Evolutionary conservation across 441 rosid genomes (phyloP), one percentile per base, ranked within the genome.

Genomic region (Eruca vesicaria): DNA sequence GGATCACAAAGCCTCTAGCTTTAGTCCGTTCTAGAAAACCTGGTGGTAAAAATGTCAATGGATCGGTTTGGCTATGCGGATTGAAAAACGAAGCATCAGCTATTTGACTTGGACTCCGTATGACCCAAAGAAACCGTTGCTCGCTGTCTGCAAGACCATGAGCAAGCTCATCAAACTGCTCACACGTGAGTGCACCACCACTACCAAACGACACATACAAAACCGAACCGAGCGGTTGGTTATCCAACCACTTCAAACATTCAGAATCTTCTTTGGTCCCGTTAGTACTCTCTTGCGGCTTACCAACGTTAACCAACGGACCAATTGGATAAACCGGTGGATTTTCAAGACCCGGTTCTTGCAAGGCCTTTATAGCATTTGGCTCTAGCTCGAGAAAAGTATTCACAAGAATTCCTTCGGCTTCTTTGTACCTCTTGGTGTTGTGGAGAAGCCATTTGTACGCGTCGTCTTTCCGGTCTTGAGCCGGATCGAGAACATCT

Each of bases 271-370:
- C 77, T 3, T 78, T 82, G 0, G 14, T 18, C 3, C 23, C 36
- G 35, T 69, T 35, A 2, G 41, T 21, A 2, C 50, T 21, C 4
- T 38, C 9, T 12, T 45, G 41, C n/a, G n/a, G n/a, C 15, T 82
- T 35, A 21, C 53, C 81, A n/a, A 33, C 62, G 41, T 68, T 75
- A 8, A 58, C 71, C 32, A 88, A 66, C 19, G 92, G 92, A 52
- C 94, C 94, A 12, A 89, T 69, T 2, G 89, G 87, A 72, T 76
- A 86, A 64, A 89, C 60, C 11, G 82, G 81, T 2, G 87, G 86
- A 3, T 26, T 35, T 23, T 80, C 84, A 2, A 50, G 29, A 28
- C 75, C 73, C 20, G 75, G 69, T 53, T 68, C 82, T 76, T 59
- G 81, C 52, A 87, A 76, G 11, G 84, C 85, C 69, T 81, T 72